Evolutionary conservation across 495 filamentous ascomycete genomes (phyloP).

Genomic region (Penicillium diatomitis): DNA sequence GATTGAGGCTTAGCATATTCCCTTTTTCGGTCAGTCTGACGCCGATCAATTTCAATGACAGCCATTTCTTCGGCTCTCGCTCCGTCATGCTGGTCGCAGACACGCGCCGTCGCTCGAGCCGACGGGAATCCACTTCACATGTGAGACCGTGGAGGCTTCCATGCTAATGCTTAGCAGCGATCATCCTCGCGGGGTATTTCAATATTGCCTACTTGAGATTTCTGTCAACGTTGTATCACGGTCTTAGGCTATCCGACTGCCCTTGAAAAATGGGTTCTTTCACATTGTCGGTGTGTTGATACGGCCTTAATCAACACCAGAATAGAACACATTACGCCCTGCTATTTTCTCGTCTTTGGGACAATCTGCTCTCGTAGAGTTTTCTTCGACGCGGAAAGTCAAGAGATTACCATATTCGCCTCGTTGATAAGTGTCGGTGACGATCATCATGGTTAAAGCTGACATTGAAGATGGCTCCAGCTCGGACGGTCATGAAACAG

Average conservation of each 20-base stretch:
- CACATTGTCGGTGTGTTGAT: too few species aligned
- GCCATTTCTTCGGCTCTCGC: too few species aligned
- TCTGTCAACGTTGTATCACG: too few species aligned
- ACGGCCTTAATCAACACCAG: too few species aligned
- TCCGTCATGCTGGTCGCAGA: neutral
- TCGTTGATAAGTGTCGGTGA: too few species aligned
- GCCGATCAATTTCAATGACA: neutral
- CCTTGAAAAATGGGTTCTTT: too few species aligned
- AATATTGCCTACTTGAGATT: neutral
- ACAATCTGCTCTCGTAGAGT: too few species aligned
- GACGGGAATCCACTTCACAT: neutral
- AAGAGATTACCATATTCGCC: too few species aligned
- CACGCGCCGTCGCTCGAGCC: neutral
- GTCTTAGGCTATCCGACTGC: too few species aligned
- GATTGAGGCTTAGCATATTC: neutral
- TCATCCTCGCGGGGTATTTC: neutral
- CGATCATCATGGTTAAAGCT: slow-evolving; percentile 1
- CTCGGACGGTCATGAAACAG: slow-evolving; percentile 4
- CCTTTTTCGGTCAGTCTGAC: neutral
- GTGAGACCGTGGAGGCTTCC: neutral
- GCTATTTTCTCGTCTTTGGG: too few species aligned
- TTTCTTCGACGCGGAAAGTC: too few species aligned
- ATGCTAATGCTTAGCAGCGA: neutral
- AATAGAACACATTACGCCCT: too few species aligned
- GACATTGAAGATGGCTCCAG: slow-evolving; percentile 13